Evolutionary conservation across 805 yeast genomes (phyloP).

Genomic region (Cyberlindnera misumaiensis): DNA sequence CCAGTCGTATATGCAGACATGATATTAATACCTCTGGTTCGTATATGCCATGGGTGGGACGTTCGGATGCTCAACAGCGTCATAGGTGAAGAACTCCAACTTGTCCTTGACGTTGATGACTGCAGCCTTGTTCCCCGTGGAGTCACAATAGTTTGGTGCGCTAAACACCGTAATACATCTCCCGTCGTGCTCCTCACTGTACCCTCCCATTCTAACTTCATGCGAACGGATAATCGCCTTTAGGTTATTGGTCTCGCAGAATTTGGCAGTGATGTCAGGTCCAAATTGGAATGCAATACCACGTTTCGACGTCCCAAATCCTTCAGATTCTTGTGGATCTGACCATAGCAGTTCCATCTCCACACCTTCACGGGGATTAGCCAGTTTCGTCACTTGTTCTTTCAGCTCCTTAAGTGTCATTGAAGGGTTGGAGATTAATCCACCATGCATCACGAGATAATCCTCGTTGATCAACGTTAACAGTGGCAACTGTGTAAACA

Average conservation of each 20-base stretch:
- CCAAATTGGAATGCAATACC: constrained; percentile 97
- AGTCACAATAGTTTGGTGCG: constrained; percentile 97
- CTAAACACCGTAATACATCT: constrained; percentile 88
- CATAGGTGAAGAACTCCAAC: constrained; percentile 54
- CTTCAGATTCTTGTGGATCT: constrained; percentile 78
- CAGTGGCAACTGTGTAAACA: constrained; percentile 80
- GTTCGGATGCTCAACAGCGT: constrained; percentile 85
- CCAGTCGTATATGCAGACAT: not conserved
- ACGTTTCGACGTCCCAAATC: constrained; percentile 83
- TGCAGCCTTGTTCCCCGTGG: constrained; percentile 87
- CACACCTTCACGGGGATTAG: constrained; percentile 86
- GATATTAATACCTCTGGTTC: not conserved
- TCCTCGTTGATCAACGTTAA: constrained; percentile 74
- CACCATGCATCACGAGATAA: constrained; percentile 93
- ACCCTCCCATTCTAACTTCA: constrained; percentile 91
- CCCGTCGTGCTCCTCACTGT: constrained; percentile 81
- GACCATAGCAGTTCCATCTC: constrained; percentile 98
- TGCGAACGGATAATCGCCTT: constrained; percentile 87
- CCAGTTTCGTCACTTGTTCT: constrained; percentile 63
- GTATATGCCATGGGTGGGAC: constrained; percentile 94
- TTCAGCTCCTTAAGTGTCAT: constrained; percentile 71
- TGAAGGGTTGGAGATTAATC: constrained; percentile 74
- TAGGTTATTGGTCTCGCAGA: constrained; percentile 65
- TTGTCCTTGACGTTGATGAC: constrained; percentile 49
- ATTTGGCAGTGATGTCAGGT: constrained; percentile 81